These are phyloP conservation scores for Fusarium guadeloupense DNA, from an alignment of 2,329 filamentous ascomycete species.

Conservation along the genomic window DNA sequence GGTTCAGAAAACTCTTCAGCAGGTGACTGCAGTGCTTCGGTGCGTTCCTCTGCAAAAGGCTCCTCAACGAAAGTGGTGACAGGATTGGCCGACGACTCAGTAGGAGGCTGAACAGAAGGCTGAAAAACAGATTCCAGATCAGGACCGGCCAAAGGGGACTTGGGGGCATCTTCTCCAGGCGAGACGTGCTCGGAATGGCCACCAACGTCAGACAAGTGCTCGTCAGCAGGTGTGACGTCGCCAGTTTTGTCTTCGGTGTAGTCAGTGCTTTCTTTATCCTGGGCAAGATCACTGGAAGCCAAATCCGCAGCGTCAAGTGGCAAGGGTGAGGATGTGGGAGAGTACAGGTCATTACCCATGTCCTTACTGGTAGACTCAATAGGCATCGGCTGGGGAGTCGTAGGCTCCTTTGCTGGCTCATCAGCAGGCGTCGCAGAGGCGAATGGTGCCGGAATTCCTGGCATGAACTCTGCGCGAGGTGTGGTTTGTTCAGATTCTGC, in stretches of 20 bases:
- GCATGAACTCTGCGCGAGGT: constrained; percentile 66
- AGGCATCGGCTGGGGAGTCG: constrained; percentile 51
- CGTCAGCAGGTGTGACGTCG: constrained; percentile 48
- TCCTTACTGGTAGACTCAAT: constrained; percentile 55
- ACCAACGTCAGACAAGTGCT: constrained; percentile 50
- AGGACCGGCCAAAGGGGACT: neutral
- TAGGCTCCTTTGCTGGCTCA: neutral
- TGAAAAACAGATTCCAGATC: constrained; percentile 1
- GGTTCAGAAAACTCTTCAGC: neutral
- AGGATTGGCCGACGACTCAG: neutral
- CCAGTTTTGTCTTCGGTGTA: constrained; percentile 40
- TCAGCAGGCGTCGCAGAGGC: neutral
- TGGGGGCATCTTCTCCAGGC: constrained; percentile 11
- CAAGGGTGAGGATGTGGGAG: constrained; percentile 52
- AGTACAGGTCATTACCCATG: constrained; percentile 54
- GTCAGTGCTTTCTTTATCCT: constrained; percentile 22
- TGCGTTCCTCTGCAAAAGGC: neutral
- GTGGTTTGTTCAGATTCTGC: constrained; percentile 73
- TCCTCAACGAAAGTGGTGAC: constrained; percentile 1
- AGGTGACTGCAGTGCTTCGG: neutral
- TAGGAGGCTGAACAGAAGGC: neutral
- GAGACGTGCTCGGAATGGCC: constrained; percentile 38
- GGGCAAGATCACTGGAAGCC: constrained; percentile 40
- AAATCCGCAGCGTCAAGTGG: constrained; percentile 40
- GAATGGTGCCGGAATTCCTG: constrained; percentile 40